Evolutionary conservation across 23 red algal species (phyloP), one percentile per base, ranked within the genome.

Genomic region (Gracilaria gracilis): DNA sequence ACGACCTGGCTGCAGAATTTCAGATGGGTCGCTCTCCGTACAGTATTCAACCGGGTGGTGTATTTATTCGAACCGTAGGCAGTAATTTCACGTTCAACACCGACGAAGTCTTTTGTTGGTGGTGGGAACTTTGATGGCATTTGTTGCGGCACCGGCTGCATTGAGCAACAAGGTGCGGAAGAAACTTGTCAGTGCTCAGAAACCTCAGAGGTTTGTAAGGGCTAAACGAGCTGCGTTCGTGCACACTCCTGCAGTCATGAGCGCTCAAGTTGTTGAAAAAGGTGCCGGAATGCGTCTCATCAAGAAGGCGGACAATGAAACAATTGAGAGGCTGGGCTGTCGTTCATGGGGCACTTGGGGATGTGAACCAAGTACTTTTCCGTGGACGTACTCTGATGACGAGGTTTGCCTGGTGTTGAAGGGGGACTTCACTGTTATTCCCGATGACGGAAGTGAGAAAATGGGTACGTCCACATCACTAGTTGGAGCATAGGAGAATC

Each of bases 261-360:
- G 82, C 49, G 37, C 27, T 5, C 72, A 37, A 7, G 62, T 65
- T 37, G 59, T 90, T 71, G 87, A 90, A 81, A 90, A 90, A 67
- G 87, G 76, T 29, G 58, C 55, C 34, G 87, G 87, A 9, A 90
- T 81, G 87, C 71, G 75, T 40, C 38, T 90, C 35, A 81, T 90
- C 62, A 77, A 81, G 58, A 31, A 29, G 15, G 87, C 87, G 36
- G 75, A 90, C 35, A 71, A 81, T 0, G 44, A 66, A 39, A 80
- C 64, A 37, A 90, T 90, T 58, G 87, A 71, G 7, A 80, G 67
- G 61, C 54, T 90, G 9, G 87, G 75, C 37, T 90, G 75, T 36
- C 71, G 87, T 20, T 90, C 87, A 62, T 90, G 87, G 87, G 48
- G 57, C 61, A 81, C 57, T 48, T 90, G 87, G 87, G 76, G 59